Evolutionary conservation across 1,139 yeast genomes (phyloP), one percentile per base, ranked within the genome.

Genomic region (Pichia sp.): DNA sequence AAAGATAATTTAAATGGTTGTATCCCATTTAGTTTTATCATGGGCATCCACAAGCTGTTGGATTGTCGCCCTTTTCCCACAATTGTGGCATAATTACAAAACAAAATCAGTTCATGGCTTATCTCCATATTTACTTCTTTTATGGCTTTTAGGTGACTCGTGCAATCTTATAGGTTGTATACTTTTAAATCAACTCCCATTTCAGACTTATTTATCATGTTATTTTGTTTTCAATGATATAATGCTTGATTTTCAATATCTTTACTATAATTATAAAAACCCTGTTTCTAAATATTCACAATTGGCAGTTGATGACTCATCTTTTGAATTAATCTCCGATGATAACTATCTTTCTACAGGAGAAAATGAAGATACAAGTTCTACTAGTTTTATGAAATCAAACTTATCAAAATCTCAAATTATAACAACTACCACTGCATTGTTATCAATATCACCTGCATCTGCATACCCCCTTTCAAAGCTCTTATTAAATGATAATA

Each of bases 31-130:
- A n/a, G n/a, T n/a, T 9, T 20, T 51, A 4, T 57, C 60, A 10
- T 37, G 48, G n/a, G 52, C 71, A 4, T 77, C 85, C 1, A 69
- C 80, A 38, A 58, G 69, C 10, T 68, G 84, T 46, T 89, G 96
- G 86, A 69, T 87, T 39, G 75, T 87, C 48, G 95, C 96, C 1
- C 90, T 86, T 59, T 64, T 86, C 26, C 97, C 97, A 1, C 97
- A 90, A 61, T 81, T 86, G 28, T 63, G 76, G 46, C 78, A 82
- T 55, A 90, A 90, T 58, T 87, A 83, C 62, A 67, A 67, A 39
- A 76, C 72, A 58, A 82, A 85, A 58, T 80, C 92, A 1, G 92
- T 92, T 1, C 90, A 82, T 35, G 97, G 97, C 1, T 71, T 90
- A 30, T 84, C 96, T 6, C 79, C 82, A 8, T 69, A 72, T 22